Evolutionary conservation across 768 basidiomycete species (phyloP).

Genomic region (Sarcodon sp.): DNA sequence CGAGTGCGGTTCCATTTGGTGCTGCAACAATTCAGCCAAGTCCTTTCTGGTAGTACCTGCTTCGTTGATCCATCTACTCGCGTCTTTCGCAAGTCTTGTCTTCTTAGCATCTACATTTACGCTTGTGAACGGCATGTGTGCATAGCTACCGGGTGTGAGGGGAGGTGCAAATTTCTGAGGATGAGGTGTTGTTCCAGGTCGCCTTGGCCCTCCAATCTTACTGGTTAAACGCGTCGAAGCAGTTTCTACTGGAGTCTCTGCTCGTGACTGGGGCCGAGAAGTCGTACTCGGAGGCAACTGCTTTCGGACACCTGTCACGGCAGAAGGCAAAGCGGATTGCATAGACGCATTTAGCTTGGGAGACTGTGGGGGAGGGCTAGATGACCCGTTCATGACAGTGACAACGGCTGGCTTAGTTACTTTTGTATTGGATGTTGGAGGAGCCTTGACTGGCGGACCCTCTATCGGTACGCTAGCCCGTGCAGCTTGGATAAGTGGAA

Average conservation of each 20-base stretch:
- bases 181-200: conserved; percentile 22
- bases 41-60: conserved; percentile 76
- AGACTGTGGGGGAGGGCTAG: conserved; percentile 33
- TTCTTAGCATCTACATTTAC: conserved; percentile 53
- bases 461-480: conserved; percentile 25
- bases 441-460: conserved; percentile 9
- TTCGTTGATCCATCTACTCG: conserved; percentile 76
- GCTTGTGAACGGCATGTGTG: conserved; percentile 28
- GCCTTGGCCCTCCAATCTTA: conserved; percentile 30
- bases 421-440: conserved; percentile 7
- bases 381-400: conserved; percentile 10
- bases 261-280: conserved; percentile 31
- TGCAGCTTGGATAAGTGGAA: conserved; percentile 84
- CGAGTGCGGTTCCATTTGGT: conserved; percentile 82
- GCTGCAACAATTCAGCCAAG: conserved; percentile 71
- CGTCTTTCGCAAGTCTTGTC: conserved; percentile 59
- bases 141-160: conserved; percentile 18
- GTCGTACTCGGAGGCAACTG: conserved; percentile 45
- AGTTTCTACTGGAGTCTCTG: conserved; percentile 23
- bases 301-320: conserved; percentile 54
- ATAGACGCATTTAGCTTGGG: conserved; percentile 20
- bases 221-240: conserved; percentile 18
- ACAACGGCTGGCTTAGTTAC: conserved; percentile 10
- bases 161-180: conserved; percentile 17
- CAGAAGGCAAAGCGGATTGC: conserved; percentile 29